Conservation (phyloP, 2,329 filamentous ascomycete species). For the Colletotrichum sp. region DNA sequence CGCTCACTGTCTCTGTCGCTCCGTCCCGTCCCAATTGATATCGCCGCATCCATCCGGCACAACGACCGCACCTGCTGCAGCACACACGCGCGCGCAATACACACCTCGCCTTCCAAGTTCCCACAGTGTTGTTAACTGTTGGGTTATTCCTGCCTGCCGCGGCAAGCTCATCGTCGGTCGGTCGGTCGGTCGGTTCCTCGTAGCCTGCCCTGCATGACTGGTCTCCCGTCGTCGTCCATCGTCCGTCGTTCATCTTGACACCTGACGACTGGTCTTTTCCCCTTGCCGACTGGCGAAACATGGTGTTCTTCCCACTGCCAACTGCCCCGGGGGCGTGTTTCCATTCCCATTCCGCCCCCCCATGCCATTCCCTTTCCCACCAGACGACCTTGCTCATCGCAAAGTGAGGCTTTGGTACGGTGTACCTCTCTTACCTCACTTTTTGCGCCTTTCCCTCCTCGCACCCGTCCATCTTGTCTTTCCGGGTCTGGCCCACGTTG, state of each 20-base stretch:
- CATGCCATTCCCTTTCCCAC: neutral
- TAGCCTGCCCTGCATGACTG: neutral
- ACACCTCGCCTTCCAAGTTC: neutral
- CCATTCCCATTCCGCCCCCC: constrained; percentile 10
- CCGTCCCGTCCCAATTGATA: neutral
- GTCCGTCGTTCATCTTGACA: neutral
- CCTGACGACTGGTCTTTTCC: constrained; percentile 7
- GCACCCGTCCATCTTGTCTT: constrained; percentile 16
- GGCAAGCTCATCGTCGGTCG: neutral
- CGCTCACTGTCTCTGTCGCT: neutral
- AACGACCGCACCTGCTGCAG: neutral
- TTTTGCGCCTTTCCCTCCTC: constrained; percentile 8
- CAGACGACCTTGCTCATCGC: neutral
- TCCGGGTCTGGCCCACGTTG: constrained; percentile 14
- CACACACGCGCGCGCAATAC: neutral
- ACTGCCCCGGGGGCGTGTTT: neutral
- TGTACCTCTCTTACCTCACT: neutral
- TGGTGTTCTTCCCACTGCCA: neutral
- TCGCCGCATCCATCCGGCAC: constrained; percentile 13
- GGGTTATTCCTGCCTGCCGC: constrained; percentile 5
- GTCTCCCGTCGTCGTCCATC: neutral
- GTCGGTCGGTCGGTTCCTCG: neutral
- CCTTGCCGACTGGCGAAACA: constrained; percentile 13
- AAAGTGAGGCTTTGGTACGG: neutral
- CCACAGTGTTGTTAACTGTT: neutral